Evolutionary conservation across 495 filamentous ascomycete genomes (phyloP).

Genomic region (Trichoderma asperelloides): DNA sequence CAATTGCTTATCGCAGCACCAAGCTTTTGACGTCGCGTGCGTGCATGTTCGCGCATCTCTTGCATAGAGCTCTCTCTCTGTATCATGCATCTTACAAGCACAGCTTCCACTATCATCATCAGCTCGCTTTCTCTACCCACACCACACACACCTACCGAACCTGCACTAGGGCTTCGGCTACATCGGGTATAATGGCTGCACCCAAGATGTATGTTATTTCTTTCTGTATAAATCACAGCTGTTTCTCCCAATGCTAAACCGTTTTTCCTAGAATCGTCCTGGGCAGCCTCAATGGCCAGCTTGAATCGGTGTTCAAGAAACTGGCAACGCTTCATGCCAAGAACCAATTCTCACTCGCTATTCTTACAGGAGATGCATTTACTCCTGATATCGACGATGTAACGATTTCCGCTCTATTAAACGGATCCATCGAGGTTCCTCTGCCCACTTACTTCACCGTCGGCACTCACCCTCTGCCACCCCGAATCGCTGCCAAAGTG

Average conservation of each 20-base stretch:
- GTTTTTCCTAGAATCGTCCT: constrained; percentile 57
- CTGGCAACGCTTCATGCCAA: constrained; percentile 69
- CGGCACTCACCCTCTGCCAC: constrained; percentile 59
- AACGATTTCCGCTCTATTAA: constrained; percentile 54
- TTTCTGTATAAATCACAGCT: constrained; percentile 15
- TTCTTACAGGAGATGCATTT: constrained; percentile 81
- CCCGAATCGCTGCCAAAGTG: constrained; percentile 58
- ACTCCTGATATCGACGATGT: constrained; percentile 44
- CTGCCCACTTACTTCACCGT: constrained; percentile 83
- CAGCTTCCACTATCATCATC: neutral
- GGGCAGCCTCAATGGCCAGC: constrained; percentile 67
- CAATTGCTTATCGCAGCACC: neutral
- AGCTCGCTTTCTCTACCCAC: neutral
- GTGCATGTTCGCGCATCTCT: constrained; percentile 2
- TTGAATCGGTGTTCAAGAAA: constrained; percentile 66
- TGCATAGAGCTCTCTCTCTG: neutral
- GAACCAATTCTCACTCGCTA: constrained; percentile 74
- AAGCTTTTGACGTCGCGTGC: constrained; percentile 5
- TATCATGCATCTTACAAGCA: neutral
- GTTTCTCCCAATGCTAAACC: neutral
- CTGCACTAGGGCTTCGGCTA: neutral
- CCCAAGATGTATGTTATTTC: constrained; percentile 49
- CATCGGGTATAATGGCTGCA: constrained; percentile 4
- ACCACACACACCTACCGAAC: neutral
- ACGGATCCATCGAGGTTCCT: constrained; percentile 60